These are phyloP conservation scores for Solanum peruvianum DNA, from an alignment of 257 asterid genomes.

Conservation along the genomic window DNA sequence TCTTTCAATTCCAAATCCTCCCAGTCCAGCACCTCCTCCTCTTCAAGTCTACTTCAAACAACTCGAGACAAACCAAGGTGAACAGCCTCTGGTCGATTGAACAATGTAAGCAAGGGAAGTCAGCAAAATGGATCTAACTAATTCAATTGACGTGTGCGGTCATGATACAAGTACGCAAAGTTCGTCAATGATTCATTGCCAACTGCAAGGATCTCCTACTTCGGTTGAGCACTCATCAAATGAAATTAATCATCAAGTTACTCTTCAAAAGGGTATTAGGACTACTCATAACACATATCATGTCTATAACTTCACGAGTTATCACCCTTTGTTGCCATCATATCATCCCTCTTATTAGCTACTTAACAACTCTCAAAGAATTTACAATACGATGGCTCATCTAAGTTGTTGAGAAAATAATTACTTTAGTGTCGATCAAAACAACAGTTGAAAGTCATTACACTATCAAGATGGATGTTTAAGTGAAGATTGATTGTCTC, in stretches of 20 bases:
- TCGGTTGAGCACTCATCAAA: neutral
- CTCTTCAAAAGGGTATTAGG: neutral
- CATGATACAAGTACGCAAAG: neutral
- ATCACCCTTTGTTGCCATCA: neutral
- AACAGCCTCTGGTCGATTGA: too few relatives aligned
- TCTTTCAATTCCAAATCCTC: neutral
- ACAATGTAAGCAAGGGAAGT: too few relatives aligned
- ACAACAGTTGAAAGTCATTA: neutral
- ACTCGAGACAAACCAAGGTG: neutral
- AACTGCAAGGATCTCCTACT: neutral
- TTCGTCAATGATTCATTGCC: neutral
- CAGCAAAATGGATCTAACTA: neutral
- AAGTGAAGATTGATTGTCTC: neutral
- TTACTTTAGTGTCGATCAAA: neutral
- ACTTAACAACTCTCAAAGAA: neutral
- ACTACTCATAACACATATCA: neutral
- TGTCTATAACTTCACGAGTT: neutral
- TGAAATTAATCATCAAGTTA: neutral
- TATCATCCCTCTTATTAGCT: neutral
- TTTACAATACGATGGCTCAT: neutral
- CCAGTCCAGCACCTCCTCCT: neutral
- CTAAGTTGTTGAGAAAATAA: neutral
- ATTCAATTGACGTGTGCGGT: neutral
- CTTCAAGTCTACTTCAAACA: neutral
- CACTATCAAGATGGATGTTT: neutral